These are phyloP conservation scores for Magnolia officinalis DNA, from an alignment of 164 flowering plant species.

Conservation along the genomic window DNA sequence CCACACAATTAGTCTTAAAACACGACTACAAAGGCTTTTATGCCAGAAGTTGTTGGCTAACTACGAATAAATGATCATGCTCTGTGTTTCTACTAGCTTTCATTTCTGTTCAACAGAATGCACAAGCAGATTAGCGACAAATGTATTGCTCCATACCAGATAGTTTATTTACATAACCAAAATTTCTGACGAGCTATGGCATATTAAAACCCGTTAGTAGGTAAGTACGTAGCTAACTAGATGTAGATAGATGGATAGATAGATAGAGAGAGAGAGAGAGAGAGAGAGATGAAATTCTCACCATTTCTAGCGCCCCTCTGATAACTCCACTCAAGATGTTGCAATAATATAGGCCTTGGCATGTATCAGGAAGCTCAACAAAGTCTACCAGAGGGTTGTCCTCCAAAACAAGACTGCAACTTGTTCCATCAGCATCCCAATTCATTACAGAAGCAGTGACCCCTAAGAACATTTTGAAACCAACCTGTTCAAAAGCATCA, in stretches of 20 bases:
- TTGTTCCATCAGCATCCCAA: constrained; percentile 93
- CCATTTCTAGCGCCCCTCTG: constrained; percentile 98
- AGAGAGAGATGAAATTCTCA: constrained; percentile 26
- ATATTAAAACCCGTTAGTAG: background rate
- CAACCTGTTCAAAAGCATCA: constrained; percentile 53
- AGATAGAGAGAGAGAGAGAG: no score
- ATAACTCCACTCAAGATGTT: constrained; percentile 90
- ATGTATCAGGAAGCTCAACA: constrained; percentile 98
- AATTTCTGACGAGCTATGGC: background rate
- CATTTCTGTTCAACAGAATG: background rate
- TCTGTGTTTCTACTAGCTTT: no score
- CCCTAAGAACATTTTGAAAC: constrained; percentile 97
- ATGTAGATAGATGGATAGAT: no score
- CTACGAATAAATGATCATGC: no score
- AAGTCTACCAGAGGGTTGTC: constrained; percentile 97
- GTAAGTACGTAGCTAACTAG: no score
- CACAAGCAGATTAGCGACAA: no score
- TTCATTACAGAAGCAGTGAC: constrained; percentile 86
- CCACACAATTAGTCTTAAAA: no score
- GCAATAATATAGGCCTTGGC: constrained; percentile 95
- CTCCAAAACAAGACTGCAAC: constrained; percentile 83
- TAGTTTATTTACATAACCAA: no score
- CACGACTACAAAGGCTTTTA: no score
- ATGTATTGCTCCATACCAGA: no score
- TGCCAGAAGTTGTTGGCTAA: no score